Percentiles rank a stretch among this genome's conserved stretches.
Conservation (phyloP, 2,329 filamentous ascomycete species). For the Aureobasidium sp. region DNA sequence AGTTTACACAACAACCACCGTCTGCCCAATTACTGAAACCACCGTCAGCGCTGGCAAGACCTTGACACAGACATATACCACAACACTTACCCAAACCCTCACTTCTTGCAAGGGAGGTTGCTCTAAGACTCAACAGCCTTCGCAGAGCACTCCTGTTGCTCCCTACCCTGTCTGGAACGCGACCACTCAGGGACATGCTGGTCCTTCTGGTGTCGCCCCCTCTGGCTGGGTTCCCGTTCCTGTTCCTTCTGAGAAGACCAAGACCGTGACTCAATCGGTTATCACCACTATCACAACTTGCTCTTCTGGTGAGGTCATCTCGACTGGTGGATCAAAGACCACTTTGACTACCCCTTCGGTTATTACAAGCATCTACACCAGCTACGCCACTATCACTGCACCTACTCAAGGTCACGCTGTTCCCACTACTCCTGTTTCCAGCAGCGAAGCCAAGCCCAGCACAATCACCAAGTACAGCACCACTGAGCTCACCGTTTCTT, state of each 20-base stretch:
- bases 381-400: background rate
- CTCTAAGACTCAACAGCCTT: background rate
- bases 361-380: background rate
- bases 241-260: background rate
- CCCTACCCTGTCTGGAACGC: background rate
- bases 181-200: background rate
- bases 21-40: background rate
- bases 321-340: background rate
- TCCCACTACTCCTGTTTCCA: background rate
- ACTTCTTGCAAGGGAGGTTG: background rate
- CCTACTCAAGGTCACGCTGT: constrained; percentile 2
- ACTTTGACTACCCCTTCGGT: background rate
- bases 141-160: background rate
- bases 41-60: background rate
- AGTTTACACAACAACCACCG: background rate
- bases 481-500: constrained; percentile 29
- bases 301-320: background rate
- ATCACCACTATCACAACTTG: background rate
- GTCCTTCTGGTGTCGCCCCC: background rate
- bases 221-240: background rate
- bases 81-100: background rate
- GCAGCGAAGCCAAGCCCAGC: background rate
- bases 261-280: background rate
- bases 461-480: constrained; percentile 21
- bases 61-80: background rate